Evolutionary conservation across 345 rosid genomes (phyloP), one percentile per base, ranked within the genome.

Genomic region (Geranium rotundifolium): DNA sequence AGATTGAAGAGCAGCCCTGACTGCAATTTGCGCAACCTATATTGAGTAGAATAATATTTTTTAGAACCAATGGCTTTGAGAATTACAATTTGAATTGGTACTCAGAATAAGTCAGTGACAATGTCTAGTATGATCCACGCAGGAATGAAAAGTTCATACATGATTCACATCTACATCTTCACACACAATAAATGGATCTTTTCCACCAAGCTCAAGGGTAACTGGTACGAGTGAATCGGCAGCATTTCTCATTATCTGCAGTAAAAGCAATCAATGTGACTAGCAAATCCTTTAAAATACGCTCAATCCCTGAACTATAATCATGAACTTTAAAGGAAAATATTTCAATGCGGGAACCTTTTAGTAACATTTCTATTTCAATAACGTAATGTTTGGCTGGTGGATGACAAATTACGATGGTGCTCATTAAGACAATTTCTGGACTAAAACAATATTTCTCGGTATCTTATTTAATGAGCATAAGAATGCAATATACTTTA

Each of bases 171-270:
- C 96, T 15, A 72, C 85, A 69, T 93, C 99, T 58, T 93, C 96
- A 75, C 97, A 90, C 63, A 93, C 82, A 65, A 93, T 81, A 70
- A 90, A 93, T 63, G 92, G 85, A 80, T 93, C 99, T 78, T 93
- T 93, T 65, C 99, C 97, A 64, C 97, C 99, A 59, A 93, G 97
- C 91, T 93, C 97, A 31, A 93, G 96, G 19, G 95, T 93, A 69
- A 90, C 89, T 34, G 96, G 99, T 70, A 77, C 74, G 69, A 90
- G 84, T 12, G 81, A 82, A 74, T 83, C 81, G 4, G 97, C 65
- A 59, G 99, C 99, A 66, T 82, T 90, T 72, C 69, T 88, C 99
- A 93, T 90, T 73, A 93, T 88, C 99, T 93, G 90, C 79, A 80
- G 65, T 17, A 58, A 79, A 65, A 67, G 31, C 56, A 58, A 46